Percentiles rank a stretch among this genome's conserved stretches.
Conservation (phyloP, 345 rosid species). For the Durio zibethinus region DNA sequence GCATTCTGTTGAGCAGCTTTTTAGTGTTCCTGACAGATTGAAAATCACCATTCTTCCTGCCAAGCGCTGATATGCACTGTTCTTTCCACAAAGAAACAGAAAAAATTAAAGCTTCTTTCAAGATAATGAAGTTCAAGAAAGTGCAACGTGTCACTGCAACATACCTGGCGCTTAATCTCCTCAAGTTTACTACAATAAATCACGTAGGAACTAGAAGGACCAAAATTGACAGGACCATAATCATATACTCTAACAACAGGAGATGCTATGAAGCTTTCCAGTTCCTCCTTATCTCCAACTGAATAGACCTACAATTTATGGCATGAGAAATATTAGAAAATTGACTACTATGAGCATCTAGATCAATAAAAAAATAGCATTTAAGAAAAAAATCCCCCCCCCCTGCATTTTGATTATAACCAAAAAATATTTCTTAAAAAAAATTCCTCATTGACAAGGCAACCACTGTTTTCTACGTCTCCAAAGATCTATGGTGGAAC, state of each 20-base stretch:
- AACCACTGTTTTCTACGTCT: neutral
- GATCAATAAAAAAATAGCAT: neutral
- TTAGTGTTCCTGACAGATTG: slow-evolving; percentile 50
- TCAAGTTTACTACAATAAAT: slow-evolving; percentile 37
- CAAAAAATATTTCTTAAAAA: neutral
- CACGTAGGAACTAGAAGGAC: slow-evolving; percentile 29
- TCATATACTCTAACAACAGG: slow-evolving; percentile 61
- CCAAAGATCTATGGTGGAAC: neutral
- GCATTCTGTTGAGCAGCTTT: slow-evolving; percentile 54
- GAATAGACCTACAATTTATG: slow-evolving; percentile 59
- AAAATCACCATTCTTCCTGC: slow-evolving; percentile 42
- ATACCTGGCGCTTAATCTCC: slow-evolving; percentile 60
- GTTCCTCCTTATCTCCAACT: slow-evolving; percentile 59
- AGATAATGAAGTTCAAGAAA: slow-evolving; percentile 20
- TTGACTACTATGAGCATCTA: neutral
- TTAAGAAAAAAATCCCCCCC: neutral
- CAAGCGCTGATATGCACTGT: slow-evolving; percentile 65
- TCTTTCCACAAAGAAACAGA: slow-evolving; percentile 27
- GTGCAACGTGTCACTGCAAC: slow-evolving; percentile 13
- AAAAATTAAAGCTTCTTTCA: slow-evolving; percentile 17
- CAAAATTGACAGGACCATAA: slow-evolving; percentile 46
- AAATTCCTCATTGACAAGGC: neutral
- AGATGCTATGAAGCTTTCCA: slow-evolving; percentile 63
- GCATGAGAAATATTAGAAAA: neutral
- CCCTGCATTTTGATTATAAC: neutral